These are phyloP conservation scores for Rosa persica DNA, from an alignment of 306 rosid genomes.

Conservation along the genomic window DNA sequence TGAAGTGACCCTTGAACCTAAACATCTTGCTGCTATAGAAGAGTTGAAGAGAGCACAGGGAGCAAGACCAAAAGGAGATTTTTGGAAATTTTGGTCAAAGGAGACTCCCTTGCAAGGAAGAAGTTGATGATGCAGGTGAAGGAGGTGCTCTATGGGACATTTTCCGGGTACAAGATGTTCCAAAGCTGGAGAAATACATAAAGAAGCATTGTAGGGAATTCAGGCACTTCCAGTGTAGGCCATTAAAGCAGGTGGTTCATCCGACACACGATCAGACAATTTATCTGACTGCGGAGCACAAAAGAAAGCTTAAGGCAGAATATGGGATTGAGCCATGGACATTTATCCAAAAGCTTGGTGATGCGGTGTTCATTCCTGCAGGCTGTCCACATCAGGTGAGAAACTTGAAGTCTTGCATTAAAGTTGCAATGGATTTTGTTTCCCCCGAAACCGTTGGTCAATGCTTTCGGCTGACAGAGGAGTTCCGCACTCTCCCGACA, in stretches of 20 bases:
- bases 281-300: too few species aligned
- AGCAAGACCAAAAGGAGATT: slow-evolving; percentile 62
- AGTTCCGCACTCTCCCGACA: slow-evolving; percentile 70
- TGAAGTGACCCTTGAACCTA: slow-evolving; percentile 29
- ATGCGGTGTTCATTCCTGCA: too few species aligned
- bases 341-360: too few species aligned
- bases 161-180: too few species aligned
- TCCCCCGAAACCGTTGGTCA: slow-evolving; percentile 80
- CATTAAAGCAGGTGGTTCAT: too few species aligned
- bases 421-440: slow-evolving; percentile 82
- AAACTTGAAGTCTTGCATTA: background rate
- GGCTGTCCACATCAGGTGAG: too few species aligned
- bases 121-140: slow-evolving; percentile 35
- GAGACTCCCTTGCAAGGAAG: background rate
- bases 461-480: slow-evolving; percentile 70
- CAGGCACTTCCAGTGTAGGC: too few species aligned
- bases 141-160: slow-evolving; percentile 24
- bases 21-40: slow-evolving; percentile 22
- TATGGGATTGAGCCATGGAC: too few species aligned
- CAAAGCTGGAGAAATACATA: too few species aligned
- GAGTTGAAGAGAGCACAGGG: slow-evolving; percentile 33
- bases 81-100: slow-evolving; percentile 10
- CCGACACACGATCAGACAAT: too few species aligned
- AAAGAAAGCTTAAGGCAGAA: too few species aligned
- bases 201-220: too few species aligned